Evolutionary conservation across 2,329 filamentous ascomycete species (phyloP).

Genomic region (Aureobasidium subglaciale): DNA sequence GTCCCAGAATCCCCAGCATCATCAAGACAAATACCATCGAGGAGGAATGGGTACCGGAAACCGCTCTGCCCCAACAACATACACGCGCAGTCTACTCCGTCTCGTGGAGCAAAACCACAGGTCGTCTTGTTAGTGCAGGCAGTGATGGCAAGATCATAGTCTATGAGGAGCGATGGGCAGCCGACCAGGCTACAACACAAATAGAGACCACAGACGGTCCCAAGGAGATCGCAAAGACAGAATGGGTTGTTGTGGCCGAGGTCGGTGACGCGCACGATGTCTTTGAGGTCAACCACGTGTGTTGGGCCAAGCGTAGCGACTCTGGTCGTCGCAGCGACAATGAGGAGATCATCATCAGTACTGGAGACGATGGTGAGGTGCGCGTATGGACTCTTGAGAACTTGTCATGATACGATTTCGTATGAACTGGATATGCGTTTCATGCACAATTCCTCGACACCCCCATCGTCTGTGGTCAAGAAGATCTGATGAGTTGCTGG

Average conservation of each 20-base stretch:
- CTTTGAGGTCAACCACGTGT: constrained; percentile 88
- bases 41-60: constrained; percentile 78
- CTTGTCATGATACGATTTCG: neutral
- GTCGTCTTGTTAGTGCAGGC: constrained; percentile 77
- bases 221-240: constrained; percentile 32
- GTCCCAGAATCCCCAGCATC: constrained; percentile 72
- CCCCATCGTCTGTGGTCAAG: no score
- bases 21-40: constrained; percentile 65
- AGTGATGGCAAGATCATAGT: constrained; percentile 77
- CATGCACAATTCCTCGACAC: no score
- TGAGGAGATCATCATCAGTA: constrained; percentile 84
- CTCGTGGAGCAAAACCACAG: constrained; percentile 71
- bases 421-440: neutral
- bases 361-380: constrained; percentile 85
- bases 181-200: constrained; percentile 22
- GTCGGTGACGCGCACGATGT: constrained; percentile 74
- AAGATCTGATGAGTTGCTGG: no score
- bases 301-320: constrained; percentile 77
- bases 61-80: constrained; percentile 66
- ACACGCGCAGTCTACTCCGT: constrained; percentile 77
- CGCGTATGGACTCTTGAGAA: constrained; percentile 65
- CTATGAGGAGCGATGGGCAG: constrained; percentile 58
- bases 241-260: constrained; percentile 67
- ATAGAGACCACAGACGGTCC: constrained; percentile 21
- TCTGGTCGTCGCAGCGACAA: constrained; percentile 49